A percentile compares a stretch with the other conserved stretches of the same genome.
Evolutionary conservation across 2,329 filamentous ascomycete species (phyloP).

Genomic region (Diaporthe sp.): DNA sequence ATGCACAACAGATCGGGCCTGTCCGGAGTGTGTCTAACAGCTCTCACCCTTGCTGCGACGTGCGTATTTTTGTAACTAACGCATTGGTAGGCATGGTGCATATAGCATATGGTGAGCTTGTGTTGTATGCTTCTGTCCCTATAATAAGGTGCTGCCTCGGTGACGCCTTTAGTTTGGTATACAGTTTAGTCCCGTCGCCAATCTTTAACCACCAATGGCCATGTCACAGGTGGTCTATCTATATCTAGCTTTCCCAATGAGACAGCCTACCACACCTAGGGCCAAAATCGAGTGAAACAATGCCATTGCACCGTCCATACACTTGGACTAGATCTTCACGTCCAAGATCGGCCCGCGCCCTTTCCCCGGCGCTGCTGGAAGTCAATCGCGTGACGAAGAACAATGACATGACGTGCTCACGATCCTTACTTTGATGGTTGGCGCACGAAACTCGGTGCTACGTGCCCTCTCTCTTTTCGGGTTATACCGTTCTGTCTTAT

Average conservation of each 20-base stretch:
- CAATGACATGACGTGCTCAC: not conserved
- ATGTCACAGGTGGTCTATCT: not conserved
- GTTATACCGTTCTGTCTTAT: constrained; percentile 28
- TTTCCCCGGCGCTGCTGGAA: not conserved
- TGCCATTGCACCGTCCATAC: not conserved
- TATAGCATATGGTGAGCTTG: not conserved
- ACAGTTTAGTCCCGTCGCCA: not conserved
- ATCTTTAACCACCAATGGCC: constrained; percentile 13
- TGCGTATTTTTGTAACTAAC: not conserved
- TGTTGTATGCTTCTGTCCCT: not conserved
- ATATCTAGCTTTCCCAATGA: constrained; percentile 27
- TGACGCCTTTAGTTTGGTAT: constrained; percentile 13
- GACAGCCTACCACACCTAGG: constrained; percentile 1
- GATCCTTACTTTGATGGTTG: not conserved
- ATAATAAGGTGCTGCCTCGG: not conserved
- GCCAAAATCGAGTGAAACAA: constrained; percentile 18
- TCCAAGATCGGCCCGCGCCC: constrained; percentile 5
- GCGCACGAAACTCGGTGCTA: constrained; percentile 10
- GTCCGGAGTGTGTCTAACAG: not conserved
- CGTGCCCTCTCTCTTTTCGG: not conserved
- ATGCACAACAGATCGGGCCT: not conserved
- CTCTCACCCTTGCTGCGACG: not conserved
- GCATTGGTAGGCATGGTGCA: not conserved
- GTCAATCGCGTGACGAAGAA: not conserved
- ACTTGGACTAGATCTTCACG: not conserved